Evolutionary conservation across 345 rosid genomes (phyloP).

Genomic region (Eucalyptus marginata): DNA sequence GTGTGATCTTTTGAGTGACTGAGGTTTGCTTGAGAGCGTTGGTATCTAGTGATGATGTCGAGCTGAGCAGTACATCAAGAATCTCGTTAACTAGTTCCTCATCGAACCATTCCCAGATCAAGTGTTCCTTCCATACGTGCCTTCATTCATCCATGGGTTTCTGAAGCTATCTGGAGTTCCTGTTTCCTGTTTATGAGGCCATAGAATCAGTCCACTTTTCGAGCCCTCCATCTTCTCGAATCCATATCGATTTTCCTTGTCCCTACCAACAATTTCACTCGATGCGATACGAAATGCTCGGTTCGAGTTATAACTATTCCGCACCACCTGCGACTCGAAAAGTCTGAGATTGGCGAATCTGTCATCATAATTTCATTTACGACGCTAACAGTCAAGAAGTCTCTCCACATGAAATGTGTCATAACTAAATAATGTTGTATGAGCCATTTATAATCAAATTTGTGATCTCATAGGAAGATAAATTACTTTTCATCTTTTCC

Average conservation of each 20-base stretch:
- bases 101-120: neutral
- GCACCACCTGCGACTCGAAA: fast-evolving
- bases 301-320: fast-evolving
- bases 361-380: fast-evolving
- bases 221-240: neutral
- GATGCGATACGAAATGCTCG: fast-evolving
- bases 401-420: neutral
- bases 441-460: neutral
- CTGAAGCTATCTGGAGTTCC: neutral
- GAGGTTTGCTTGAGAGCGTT: neutral
- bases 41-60: neutral
- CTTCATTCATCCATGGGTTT: neutral
- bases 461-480: neutral
- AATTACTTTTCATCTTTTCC: neutral
- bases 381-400: neutral
- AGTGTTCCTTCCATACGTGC: neutral
- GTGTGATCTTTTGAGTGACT: neutral
- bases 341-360: fast-evolving
- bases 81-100: neutral
- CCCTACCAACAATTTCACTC: neutral
- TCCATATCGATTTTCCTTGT: neutral
- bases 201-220: neutral
- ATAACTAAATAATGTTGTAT: fast-evolving
- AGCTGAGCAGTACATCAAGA: neutral
- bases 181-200: neutral